A percentile compares a stretch with the other conserved stretches of the same genome.
Conservation (phyloP, 352 stramenopile genomes). For the Globisporangium spinosum region DNA sequence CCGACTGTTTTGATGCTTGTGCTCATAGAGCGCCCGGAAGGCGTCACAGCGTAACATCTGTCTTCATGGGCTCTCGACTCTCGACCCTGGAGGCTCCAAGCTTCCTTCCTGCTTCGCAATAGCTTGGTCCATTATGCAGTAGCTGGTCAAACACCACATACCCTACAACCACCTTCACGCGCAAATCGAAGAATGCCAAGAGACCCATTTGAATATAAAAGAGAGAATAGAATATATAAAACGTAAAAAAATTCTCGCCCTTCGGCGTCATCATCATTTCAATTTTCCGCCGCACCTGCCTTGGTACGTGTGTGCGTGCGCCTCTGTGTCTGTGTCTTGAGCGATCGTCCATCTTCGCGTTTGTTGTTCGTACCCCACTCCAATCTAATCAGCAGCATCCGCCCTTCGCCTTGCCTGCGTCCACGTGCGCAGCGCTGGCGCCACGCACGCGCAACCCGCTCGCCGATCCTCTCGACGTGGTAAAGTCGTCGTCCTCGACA, state of each 20-base stretch:
- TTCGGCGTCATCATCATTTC: conserved; percentile 10
- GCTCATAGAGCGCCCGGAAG: background rate
- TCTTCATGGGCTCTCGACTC: background rate
- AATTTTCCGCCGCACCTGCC: conserved; percentile 6
- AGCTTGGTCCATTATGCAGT: background rate
- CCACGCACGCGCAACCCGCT: conserved; percentile 47
- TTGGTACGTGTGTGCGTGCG: background rate
- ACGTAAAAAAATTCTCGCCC: conserved; percentile 8
- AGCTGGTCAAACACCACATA: background rate
- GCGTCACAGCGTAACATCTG: background rate
- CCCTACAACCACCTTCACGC: background rate
- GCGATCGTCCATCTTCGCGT: background rate
- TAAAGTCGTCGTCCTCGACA: conserved; percentile 47
- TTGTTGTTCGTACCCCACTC: background rate
- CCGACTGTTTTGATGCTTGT: background rate
- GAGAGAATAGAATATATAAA: conserved; percentile 10
- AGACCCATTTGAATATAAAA: background rate
- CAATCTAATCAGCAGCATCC: conserved; percentile 43
- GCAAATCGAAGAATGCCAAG: background rate
- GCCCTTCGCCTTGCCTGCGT: conserved; percentile 51
- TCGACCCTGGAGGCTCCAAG: background rate
- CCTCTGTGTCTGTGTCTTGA: background rate
- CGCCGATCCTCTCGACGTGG: conserved; percentile 24
- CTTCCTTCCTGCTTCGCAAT: background rate
- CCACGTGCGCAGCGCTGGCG: conserved; percentile 32